phyloP scores from a whole-genome alignment of 1,284 basidiomycete species.

The Polyporus tsugae region DNA sequence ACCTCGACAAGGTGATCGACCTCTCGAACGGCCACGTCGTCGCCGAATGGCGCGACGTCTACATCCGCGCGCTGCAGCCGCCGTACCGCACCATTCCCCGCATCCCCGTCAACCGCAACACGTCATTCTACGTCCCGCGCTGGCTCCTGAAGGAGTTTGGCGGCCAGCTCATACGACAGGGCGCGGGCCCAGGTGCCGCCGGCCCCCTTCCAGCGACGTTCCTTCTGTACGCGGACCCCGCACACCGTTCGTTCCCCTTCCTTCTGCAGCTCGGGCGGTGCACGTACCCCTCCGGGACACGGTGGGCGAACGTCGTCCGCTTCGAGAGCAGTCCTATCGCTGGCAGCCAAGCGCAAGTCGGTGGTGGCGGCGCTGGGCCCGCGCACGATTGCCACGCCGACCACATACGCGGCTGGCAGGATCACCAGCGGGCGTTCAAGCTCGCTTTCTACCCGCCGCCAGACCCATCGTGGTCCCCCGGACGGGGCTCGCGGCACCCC shows the following conservation, averaged over 20 bases:
- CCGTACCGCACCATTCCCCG: constrained; percentile 3
- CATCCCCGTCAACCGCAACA: constrained; percentile 5
- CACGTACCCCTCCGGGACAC: constrained; percentile 3
- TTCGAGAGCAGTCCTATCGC: neutral
- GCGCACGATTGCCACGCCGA: constrained; percentile 1
- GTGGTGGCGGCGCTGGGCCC: neutral
- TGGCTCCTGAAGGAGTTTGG: constrained; percentile 3
- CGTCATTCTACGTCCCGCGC: constrained; percentile 5
- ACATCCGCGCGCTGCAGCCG: constrained; percentile 5
- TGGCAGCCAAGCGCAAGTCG: neutral
- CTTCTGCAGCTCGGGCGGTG: neutral
- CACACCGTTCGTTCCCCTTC: neutral
- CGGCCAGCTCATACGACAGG: neutral
- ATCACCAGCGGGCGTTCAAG: neutral
- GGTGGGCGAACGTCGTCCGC: constrained; percentile 2
- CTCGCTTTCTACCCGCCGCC: neutral
- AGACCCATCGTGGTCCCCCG: neutral
- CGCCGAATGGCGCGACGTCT: constrained; percentile 1
- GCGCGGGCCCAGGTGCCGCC: neutral
- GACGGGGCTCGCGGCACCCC: neutral
- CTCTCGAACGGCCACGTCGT: neutral
- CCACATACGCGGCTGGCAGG: neutral
- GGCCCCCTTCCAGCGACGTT: constrained; percentile 3
- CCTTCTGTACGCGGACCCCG: constrained; percentile 1
- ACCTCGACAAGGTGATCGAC: constrained; percentile 1